Conservation (phyloP, 2,329 filamentous ascomycete genomes). For the Mycosphaerella arachidis region DNA sequence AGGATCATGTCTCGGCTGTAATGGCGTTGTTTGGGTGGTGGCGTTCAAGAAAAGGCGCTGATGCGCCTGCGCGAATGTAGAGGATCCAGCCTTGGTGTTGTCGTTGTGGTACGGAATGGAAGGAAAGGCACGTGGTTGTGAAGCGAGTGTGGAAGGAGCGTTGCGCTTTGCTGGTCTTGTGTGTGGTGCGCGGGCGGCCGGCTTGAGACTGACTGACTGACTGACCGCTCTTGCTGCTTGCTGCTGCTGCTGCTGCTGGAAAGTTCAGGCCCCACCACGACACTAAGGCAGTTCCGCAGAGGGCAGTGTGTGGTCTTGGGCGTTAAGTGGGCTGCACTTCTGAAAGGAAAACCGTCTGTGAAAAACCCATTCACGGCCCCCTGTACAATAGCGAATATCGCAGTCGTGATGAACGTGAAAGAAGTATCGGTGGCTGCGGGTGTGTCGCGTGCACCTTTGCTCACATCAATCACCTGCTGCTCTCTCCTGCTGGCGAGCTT, state of each 20-base stretch:
- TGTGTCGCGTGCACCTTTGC: constrained; percentile 1
- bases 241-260: neutral
- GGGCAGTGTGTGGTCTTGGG: neutral
- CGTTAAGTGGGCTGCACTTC: neutral
- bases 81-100: constrained; percentile 4
- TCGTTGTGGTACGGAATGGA: neutral
- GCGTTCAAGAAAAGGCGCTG: constrained; percentile 12
- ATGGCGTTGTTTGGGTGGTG: constrained; percentile 8
- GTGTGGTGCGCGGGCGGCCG: neutral
- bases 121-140: neutral
- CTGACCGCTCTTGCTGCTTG: constrained; percentile 7
- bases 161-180: neutral
- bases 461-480: neutral
- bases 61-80: constrained; percentile 13
- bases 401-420: neutral
- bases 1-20: constrained; percentile 36
- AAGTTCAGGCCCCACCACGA: neutral
- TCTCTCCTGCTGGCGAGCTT: neutral
- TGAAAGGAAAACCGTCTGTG: neutral
- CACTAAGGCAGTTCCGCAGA: neutral
- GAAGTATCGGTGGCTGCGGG: neutral
- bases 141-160: neutral
- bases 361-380: no score
- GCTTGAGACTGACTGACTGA: neutral
- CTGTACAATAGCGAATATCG: no score